Percentiles rank a stretch among this genome's conserved stretches.
These are phyloP conservation scores for Neofusicoccum laricinum DNA, from an alignment of 2,329 filamentous ascomycete species.

Conservation along the genomic window DNA sequence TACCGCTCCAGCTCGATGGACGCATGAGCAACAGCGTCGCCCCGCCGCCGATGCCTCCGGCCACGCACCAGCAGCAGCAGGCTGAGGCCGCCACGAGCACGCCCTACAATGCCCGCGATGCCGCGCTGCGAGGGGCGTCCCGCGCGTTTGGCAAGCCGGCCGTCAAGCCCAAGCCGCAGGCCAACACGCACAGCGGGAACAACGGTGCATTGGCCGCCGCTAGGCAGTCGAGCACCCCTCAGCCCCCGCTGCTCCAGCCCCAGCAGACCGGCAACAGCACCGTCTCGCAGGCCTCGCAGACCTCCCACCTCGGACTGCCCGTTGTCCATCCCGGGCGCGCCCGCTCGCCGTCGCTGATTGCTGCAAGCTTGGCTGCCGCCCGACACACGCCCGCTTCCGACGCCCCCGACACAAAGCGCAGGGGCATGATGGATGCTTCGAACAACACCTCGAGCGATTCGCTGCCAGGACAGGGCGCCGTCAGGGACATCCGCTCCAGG, in stretches of 20 bases:
- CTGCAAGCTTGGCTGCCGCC: constrained; percentile 61
- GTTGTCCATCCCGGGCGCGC: constrained; percentile 26
- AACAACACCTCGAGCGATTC: neutral
- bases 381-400: constrained; percentile 50
- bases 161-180: constrained; percentile 39
- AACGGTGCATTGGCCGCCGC: constrained; percentile 48
- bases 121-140: constrained; percentile 49
- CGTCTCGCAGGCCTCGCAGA: neutral
- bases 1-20: constrained; percentile 29
- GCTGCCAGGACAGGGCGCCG: neutral
- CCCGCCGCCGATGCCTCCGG: constrained; percentile 26
- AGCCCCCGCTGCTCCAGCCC: constrained; percentile 2
- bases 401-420: neutral
- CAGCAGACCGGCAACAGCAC: constrained; percentile 13
- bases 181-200: constrained; percentile 37
- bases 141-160: constrained; percentile 47
- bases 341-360: constrained; percentile 60
- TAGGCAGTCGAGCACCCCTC: constrained; percentile 9
- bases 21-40: constrained; percentile 33
- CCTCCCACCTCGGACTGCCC: constrained; percentile 26
- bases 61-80: constrained; percentile 30
- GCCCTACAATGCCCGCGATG: constrained; percentile 38
- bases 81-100: constrained; percentile 35
- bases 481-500: neutral
- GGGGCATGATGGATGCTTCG: neutral